phyloP scores from a whole-genome alignment of 2,329 filamentous ascomycete genomes.

The Fusarium sp. region DNA sequence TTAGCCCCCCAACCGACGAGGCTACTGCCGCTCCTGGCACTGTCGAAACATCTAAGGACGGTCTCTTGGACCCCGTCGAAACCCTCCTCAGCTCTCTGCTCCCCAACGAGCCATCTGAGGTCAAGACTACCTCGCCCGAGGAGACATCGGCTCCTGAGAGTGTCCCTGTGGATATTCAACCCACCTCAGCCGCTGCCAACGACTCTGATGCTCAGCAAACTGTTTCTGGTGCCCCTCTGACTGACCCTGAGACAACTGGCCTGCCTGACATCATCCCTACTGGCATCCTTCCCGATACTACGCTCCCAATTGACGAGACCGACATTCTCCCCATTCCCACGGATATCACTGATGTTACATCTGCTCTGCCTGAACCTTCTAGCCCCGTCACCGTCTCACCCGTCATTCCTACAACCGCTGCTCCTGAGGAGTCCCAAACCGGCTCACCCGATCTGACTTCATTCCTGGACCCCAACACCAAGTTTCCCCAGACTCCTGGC shows the following conservation, averaged over 20 bases:
- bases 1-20: conserved; percentile 17
- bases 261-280: conserved; percentile 21
- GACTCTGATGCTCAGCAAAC: conserved; percentile 23
- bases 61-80: conserved; percentile 43
- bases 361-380: conserved; percentile 19
- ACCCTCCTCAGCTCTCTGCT: conserved; percentile 38
- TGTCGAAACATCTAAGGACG: conserved; percentile 26
- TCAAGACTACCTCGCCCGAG: conserved; percentile 19
- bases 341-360: conserved; percentile 24
- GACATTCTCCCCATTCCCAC: conserved; percentile 20
- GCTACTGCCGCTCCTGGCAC: conserved; percentile 22
- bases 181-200: conserved; percentile 16
- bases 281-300: conserved; percentile 23
- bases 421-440: conserved; percentile 8
- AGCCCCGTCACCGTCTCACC: conserved; percentile 28
- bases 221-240: conserved; percentile 23
- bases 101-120: conserved; percentile 17
- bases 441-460: conserved; percentile 25
- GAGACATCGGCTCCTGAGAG: conserved; percentile 6
- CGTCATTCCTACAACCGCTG: conserved; percentile 18
- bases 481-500: conserved; percentile 15
- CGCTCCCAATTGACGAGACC: conserved; percentile 13
- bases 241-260: conserved; percentile 30
- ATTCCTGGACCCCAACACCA: conserved; percentile 27
- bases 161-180: conserved; percentile 13